Percentiles rank a stretch among this genome's conserved stretches.
phyloP scores from a whole-genome alignment of 257 asterid genomes.

The Cordia subcordata region DNA sequence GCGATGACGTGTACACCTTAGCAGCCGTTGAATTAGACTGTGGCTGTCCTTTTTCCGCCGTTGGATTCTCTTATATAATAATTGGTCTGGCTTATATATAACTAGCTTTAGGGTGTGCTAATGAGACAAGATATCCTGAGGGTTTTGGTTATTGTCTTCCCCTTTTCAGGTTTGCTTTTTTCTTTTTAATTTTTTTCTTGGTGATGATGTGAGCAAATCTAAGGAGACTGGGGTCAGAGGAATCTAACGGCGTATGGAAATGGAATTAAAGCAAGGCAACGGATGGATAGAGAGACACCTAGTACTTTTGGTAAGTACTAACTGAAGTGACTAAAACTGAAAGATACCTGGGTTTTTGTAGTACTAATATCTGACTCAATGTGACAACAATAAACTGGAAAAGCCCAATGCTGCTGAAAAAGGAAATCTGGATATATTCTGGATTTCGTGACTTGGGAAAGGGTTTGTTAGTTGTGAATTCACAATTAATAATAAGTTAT shows the following conservation, averaged over 20 bases:
- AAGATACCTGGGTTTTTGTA: no score
- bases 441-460: neutral
- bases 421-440: neutral
- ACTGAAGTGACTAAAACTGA: no score
- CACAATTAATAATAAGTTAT: no score
- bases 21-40: conserved; percentile 34
- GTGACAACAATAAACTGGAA: neutral
- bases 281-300: neutral
- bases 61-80: neutral
- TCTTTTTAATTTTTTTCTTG: no score
- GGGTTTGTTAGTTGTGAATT: no score
- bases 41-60: conserved; percentile 21
- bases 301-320: neutral
- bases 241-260: neutral
- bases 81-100: neutral
- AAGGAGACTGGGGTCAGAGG: neutral
- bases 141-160: no score
- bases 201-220: conserved; percentile 13
- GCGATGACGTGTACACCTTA: conserved; percentile 31
- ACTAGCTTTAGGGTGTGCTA: neutral
- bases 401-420: neutral
- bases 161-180: no score
- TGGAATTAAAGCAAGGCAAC: neutral
- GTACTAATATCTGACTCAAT: neutral
- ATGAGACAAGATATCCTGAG: no score